A percentile compares a stretch with the other conserved stretches of the same genome.
phyloP scores from a whole-genome alignment of 495 filamentous ascomycete species.

The Rhypophila decipiens region DNA sequence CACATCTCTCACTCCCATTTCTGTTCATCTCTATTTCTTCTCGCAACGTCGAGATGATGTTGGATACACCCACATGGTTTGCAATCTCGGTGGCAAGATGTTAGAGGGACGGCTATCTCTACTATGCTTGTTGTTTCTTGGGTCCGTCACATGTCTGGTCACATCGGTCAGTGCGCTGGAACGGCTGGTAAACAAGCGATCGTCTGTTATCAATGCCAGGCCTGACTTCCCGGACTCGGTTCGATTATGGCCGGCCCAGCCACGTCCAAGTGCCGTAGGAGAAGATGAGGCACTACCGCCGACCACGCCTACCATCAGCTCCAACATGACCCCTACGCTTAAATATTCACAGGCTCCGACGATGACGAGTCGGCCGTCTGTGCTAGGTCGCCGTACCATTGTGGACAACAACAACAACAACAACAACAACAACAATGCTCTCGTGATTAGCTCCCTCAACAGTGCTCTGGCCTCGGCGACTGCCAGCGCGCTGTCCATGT shows the following conservation, averaged over 20 bases:
- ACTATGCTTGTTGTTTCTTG: not conserved
- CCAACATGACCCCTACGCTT: not conserved
- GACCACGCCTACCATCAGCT: not conserved
- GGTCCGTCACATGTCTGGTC: not conserved
- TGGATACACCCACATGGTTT: not conserved
- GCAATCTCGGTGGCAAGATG: not conserved
- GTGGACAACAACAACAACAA: not conserved
- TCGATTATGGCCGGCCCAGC: not conserved
- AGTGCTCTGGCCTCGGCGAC: conserved; percentile 10
- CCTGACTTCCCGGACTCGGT: not conserved
- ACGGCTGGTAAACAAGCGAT: not conserved
- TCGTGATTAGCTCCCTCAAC: conserved; percentile 13
- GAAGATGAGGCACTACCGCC: not conserved
- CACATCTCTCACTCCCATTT: no score
- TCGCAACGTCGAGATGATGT: not conserved
- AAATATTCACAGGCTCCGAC: not conserved
- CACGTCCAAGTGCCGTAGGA: not conserved
- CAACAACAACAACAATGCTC: conserved; percentile 3
- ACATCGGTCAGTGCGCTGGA: not conserved
- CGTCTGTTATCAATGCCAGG: not conserved
- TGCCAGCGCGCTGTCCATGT: conserved; percentile 9
- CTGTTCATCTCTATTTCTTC: not conserved
- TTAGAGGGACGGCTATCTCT: not conserved
- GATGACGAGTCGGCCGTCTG: not conserved
- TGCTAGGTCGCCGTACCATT: conserved; percentile 3